A percentile compares a stretch with the other conserved stretches of the same genome.
Conservation (phyloP, 1,139 yeast genomes). For the Hemisphaericaspora xylofermentans region DNA sequence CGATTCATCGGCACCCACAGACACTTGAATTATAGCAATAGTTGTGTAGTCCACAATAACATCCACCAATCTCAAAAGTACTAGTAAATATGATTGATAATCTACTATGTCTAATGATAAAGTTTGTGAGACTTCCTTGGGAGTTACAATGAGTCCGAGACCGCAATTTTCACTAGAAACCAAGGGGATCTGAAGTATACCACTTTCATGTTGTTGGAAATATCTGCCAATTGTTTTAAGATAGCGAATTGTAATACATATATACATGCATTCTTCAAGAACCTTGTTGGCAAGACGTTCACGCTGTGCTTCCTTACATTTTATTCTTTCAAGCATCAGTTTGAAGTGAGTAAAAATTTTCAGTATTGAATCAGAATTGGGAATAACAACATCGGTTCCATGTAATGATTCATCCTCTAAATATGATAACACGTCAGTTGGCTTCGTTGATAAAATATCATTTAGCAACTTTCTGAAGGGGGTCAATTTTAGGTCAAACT, state of each 20-base stretch:
- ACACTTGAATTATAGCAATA: constrained; percentile 24
- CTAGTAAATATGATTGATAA: constrained; percentile 24
- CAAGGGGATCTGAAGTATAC: not conserved
- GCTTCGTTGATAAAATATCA: constrained; percentile 9
- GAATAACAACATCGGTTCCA: not conserved
- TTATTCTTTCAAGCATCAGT: constrained; percentile 6
- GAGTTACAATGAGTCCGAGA: constrained; percentile 21
- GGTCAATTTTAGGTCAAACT: constrained; percentile 13
- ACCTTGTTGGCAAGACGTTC: constrained; percentile 21
- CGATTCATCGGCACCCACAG: constrained; percentile 16
- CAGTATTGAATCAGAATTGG: not conserved
- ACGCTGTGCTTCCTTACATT: constrained; percentile 20
- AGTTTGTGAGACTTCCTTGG: constrained; percentile 16
- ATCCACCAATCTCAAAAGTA: constrained; percentile 25
- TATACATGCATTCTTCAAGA: constrained; percentile 22
- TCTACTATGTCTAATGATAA: constrained; percentile 17
- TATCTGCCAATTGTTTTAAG: constrained; percentile 18
- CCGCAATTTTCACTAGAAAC: not conserved
- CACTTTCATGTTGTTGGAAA: constrained; percentile 5
- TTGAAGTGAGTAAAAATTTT: not conserved
- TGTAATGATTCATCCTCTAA: not conserved
- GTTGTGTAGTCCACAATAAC: constrained; percentile 31
- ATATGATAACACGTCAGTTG: not conserved
- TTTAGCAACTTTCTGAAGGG: constrained; percentile 12
- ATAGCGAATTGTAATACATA: constrained; percentile 21